Evolutionary conservation across 257 asterid species (phyloP), one percentile per base, ranked within the genome.

Genomic region (Solanum neorickii): DNA sequence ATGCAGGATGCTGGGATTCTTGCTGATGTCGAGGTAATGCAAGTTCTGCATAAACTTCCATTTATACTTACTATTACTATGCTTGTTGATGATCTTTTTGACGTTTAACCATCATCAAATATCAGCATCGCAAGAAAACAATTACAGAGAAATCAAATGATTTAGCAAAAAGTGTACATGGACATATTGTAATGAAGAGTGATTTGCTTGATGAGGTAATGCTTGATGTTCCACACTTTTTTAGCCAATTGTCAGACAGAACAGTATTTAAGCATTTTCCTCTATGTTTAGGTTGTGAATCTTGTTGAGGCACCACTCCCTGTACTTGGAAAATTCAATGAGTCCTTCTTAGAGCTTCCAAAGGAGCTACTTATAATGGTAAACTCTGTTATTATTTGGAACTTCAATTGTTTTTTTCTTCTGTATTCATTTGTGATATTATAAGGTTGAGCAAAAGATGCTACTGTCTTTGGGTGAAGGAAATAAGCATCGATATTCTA

Each of bases 301-400:
- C 99, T 97, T 87, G 98, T 97, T 85, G 99, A 97, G 93, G 95
- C 98, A 90, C 98, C 99, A 75, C 91, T 85, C 86, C 98, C 98
- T 37, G 93, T 97, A 73, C 98, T 95, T 87, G 98, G 99, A 10
- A 88, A 91, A 87, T 97, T 97, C 82, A 91, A 90, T 12, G 95
- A 94, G 82, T 93, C 96, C 87, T 97, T 97, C 92, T 94, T 97
- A 69, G 91, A 94, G 93, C 99, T 97, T 88, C 98, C 99, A 16
- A 94, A 94, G 89, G 99, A 97, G 46, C 94, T 97, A 77, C 91
- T 97, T 65, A 92, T 94, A 88, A 97, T 95, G 98, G 99, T 97
- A 76, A 86, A 31, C 39, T 86, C 35, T 73, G 56, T 11, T 47
- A 70, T n/a, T 47, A 27, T 29, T 13, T 10, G 42, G 85, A 80